These are phyloP conservation scores for Quercus alba DNA, from an alignment of 306 rosid genomes.

Conservation along the genomic window DNA sequence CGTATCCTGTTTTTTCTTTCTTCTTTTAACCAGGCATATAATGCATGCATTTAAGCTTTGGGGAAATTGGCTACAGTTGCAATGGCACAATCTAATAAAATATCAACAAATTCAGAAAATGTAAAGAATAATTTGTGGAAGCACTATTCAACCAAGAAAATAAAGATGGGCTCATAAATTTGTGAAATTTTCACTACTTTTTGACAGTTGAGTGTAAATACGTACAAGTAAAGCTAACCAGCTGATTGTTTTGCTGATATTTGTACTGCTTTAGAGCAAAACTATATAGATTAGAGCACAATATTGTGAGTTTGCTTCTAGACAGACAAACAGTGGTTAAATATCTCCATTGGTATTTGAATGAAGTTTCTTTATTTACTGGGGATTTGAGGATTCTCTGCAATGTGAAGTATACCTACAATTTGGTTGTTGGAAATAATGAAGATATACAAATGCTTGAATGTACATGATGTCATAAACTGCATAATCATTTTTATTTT, in stretches of 20 bases:
- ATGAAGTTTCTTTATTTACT: background rate
- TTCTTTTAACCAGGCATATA: background rate
- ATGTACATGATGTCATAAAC: background rate
- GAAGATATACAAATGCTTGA: background rate
- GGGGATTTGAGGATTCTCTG: background rate
- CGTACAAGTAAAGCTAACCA: background rate
- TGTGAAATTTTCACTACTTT: background rate
- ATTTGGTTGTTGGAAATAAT: background rate
- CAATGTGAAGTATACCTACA: background rate
- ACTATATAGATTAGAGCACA: background rate
- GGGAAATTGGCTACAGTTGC: no score
- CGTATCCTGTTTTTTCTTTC: background rate
- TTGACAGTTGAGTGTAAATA: background rate
- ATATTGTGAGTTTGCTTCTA: background rate
- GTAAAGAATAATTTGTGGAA: background rate
- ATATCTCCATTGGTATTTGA: background rate
- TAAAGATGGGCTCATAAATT: background rate
- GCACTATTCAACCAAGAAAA: background rate
- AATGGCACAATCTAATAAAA: background rate
- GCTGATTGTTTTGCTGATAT: background rate
- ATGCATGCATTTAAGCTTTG: background rate
- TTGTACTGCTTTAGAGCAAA: background rate
- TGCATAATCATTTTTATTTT: background rate
- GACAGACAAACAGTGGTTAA: background rate
- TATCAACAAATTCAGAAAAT: background rate